These are phyloP conservation scores for Dothistroma pini DNA, from an alignment of 2,329 filamentous ascomycete genomes.

Conservation along the genomic window DNA sequence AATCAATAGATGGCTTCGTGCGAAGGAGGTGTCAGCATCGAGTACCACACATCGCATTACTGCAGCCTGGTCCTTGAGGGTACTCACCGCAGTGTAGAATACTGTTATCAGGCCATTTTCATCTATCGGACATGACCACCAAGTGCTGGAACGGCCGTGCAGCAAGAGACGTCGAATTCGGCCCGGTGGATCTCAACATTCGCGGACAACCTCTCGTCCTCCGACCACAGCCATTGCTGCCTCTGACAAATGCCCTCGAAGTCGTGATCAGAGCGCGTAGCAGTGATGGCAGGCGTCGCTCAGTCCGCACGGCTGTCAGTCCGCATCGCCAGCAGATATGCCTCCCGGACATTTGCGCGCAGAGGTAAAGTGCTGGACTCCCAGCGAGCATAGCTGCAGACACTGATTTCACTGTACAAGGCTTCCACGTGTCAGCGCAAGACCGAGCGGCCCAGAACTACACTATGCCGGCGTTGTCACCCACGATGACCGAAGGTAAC, in stretches of 20 bases:
- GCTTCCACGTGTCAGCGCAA: constrained; percentile 27
- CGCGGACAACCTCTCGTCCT: constrained; percentile 6
- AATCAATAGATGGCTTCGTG: too few relatives aligned
- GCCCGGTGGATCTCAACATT: constrained; percentile 7
- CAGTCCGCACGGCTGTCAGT: constrained; percentile 29
- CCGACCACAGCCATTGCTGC: constrained; percentile 13
- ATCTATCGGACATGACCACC: too few relatives aligned
- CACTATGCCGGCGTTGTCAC: constrained; percentile 85
- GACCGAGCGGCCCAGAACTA: constrained; percentile 75
- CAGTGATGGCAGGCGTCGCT: constrained; percentile 31
- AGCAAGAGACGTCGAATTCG: not conserved
- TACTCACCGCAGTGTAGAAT: too few relatives aligned
- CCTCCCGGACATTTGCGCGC: constrained; percentile 21
- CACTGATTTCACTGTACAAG: constrained; percentile 17
- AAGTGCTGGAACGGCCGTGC: too few relatives aligned
- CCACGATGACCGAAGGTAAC: constrained; percentile 91
- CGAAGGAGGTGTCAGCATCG: too few relatives aligned
- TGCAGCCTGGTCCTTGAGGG: too few relatives aligned
- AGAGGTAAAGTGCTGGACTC: constrained; percentile 23
- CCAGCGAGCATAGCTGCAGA: not conserved
- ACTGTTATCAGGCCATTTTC: too few relatives aligned
- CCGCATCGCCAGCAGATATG: constrained; percentile 30
- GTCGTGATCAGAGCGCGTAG: not conserved
- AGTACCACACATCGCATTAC: too few relatives aligned
- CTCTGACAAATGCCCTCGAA: constrained; percentile 1